Conservation (phyloP, 768 basidiomycete species). For the Trametes punicea region DNA sequence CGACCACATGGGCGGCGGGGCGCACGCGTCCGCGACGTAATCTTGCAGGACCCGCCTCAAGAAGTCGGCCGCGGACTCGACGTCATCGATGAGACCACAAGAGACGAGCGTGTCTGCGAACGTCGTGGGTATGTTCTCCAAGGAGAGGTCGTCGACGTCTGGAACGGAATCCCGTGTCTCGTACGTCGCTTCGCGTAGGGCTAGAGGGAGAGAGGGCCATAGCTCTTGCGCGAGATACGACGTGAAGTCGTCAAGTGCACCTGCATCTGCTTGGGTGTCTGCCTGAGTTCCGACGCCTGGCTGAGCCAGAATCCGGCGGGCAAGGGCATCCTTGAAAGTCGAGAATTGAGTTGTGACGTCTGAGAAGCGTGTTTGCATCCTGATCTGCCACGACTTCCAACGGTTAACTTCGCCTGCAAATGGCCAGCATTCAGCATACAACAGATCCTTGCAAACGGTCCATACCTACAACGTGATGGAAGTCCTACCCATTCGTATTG, state of each 20-base stretch:
- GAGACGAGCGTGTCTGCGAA: conserved; percentile 51
- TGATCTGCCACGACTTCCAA: not conserved
- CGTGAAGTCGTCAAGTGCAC: conserved; percentile 50
- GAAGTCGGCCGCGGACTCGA: conserved; percentile 39
- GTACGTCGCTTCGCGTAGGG: conserved; percentile 38
- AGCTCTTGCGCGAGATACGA: conserved; percentile 50
- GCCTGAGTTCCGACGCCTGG: conserved; percentile 17
- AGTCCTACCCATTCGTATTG: too few relatives aligned
- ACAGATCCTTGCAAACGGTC: too few relatives aligned
- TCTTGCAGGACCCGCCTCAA: conserved; percentile 39
- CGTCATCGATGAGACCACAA: conserved; percentile 42
- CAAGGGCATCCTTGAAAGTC: conserved; percentile 46
- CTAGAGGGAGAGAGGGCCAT: conserved; percentile 42
- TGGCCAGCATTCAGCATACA: too few relatives aligned
- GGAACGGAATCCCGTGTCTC: conserved; percentile 33
- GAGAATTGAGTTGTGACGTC: conserved; percentile 14
- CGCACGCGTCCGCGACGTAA: conserved; percentile 45
- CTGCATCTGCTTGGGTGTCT: conserved; percentile 19
- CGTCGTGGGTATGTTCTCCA: conserved; percentile 39
- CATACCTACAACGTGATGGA: too few relatives aligned
- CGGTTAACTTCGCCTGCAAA: too few relatives aligned
- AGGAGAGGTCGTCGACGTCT: conserved; percentile 35
- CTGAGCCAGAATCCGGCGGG: conserved; percentile 37
- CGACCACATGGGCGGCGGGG: conserved; percentile 51
- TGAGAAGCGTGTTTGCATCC: too few relatives aligned